phyloP scores from a whole-genome alignment of 306 rosid genomes.

The Urtica urens region DNA sequence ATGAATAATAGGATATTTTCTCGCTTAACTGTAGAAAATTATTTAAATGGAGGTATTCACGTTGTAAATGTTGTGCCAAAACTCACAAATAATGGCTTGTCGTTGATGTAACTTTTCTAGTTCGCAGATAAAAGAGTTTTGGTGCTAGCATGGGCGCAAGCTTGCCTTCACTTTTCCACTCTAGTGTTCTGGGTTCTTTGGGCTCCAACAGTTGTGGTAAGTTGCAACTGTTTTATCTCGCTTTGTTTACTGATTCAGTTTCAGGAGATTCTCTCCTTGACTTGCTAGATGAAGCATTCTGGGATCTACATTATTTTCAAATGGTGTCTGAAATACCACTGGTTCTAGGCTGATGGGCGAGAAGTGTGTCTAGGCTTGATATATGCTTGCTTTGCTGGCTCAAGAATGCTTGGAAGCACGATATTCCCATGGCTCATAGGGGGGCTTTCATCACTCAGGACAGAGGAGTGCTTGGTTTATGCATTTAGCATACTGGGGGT shows the following conservation, averaged over 20 bases:
- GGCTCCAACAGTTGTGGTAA: slow-evolving; percentile 99
- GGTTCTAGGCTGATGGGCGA: slow-evolving; percentile 84
- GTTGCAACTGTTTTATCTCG: slow-evolving; percentile 6
- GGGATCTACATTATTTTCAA: neutral
- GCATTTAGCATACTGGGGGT: slow-evolving; percentile 48
- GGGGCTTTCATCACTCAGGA: slow-evolving; percentile 57
- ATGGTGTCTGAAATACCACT: slow-evolving; percentile 10
- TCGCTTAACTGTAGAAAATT: too few relatives aligned
- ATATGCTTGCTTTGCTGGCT: slow-evolving; percentile 70
- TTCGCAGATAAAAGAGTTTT: slow-evolving; percentile 90
- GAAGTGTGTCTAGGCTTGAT: slow-evolving; percentile 79
- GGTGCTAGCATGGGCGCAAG: slow-evolving; percentile 86
- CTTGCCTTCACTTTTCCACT: slow-evolving; percentile 76
- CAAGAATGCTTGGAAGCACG: slow-evolving; percentile 92
- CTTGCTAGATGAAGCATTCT: neutral
- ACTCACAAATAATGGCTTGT: neutral
- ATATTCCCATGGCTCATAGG: slow-evolving; percentile 69
- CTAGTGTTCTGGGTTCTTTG: slow-evolving; percentile 80
- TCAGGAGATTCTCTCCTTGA: slow-evolving; percentile 1
- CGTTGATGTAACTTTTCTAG: slow-evolving; percentile 18
- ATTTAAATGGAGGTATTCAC: neutral
- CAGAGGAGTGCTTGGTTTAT: slow-evolving; percentile 61
- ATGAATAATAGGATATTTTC: too few relatives aligned
- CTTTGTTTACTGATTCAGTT: neutral
- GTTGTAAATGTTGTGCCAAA: neutral